These are phyloP conservation scores for Solanum pennellii DNA, from an alignment of 257 asterid genomes.

Conservation along the genomic window DNA sequence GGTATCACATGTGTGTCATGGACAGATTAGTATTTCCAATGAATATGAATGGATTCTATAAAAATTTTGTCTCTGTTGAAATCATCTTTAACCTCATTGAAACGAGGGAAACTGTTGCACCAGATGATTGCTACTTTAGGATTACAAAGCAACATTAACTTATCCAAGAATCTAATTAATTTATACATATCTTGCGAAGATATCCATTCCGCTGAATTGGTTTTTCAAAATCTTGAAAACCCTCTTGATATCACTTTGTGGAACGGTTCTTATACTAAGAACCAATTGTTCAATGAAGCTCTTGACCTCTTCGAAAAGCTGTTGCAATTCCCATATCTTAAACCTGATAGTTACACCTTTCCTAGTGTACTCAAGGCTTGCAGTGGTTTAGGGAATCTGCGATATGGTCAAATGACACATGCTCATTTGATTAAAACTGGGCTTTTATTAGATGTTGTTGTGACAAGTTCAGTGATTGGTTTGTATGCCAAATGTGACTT, in stretches of 20 bases:
- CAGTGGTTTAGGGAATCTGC: conserved; percentile 35
- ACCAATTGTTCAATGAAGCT: conserved; percentile 43
- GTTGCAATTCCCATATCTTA: conserved; percentile 25
- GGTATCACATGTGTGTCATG: background rate
- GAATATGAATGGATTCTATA: conserved; percentile 21
- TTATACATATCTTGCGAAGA: conserved; percentile 40
- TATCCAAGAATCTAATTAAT: conserved; percentile 54
- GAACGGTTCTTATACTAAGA: conserved; percentile 60
- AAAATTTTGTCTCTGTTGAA: conserved; percentile 32
- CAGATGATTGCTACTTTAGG: conserved; percentile 45
- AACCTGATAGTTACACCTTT: conserved; percentile 58
- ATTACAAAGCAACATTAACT: conserved; percentile 29
- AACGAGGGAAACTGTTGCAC: conserved; percentile 29
- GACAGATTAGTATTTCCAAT: background rate
- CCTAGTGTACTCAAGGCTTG: conserved; percentile 79
- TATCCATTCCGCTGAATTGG: conserved; percentile 29
- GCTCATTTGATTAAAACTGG: conserved; percentile 43
- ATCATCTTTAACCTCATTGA: conserved; percentile 24
- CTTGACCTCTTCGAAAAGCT: conserved; percentile 28
- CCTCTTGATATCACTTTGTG: conserved; percentile 59
- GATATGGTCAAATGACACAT: conserved; percentile 46
- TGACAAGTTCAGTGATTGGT: conserved; percentile 49
- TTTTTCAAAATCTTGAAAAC: conserved; percentile 31
- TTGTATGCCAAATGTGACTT: conserved; percentile 45
- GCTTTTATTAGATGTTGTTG: conserved; percentile 44